These are phyloP conservation scores for Aureobasidium mangrovei DNA, from an alignment of 2,329 filamentous ascomycete genomes.

Conservation along the genomic window DNA sequence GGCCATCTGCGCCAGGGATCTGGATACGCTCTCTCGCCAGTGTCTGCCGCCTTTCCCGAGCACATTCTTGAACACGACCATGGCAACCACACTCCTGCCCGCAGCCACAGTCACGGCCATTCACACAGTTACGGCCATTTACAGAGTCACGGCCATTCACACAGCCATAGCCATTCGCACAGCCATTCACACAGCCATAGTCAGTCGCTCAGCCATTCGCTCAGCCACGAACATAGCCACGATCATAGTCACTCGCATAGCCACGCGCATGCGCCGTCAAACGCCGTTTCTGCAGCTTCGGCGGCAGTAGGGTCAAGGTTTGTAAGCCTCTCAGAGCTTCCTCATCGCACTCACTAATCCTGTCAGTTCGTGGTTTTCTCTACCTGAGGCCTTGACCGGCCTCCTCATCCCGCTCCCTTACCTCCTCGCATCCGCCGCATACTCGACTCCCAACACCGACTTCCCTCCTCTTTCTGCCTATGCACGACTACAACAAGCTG, in stretches of 20 bases:
- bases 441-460: constrained; percentile 25
- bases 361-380: constrained; percentile 24
- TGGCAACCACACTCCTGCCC: constrained; percentile 20
- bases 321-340: background rate
- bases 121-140: constrained; percentile 23
- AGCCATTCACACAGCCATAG: constrained; percentile 3
- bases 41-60: constrained; percentile 10
- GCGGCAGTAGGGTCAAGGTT: background rate
- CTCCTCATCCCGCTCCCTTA: constrained; percentile 43
- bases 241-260: background rate
- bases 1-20: constrained; percentile 7
- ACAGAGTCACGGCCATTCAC: constrained; percentile 19
- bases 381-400: constrained; percentile 42
- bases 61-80: constrained; percentile 3
- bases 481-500: constrained; percentile 22
- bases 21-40: constrained; percentile 7
- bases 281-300: background rate
- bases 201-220: constrained; percentile 30
- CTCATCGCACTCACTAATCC: background rate
- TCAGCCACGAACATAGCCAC: constrained; percentile 22
- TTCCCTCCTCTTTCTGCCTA: constrained; percentile 26
- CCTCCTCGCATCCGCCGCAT: constrained; percentile 39
- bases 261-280: background rate
- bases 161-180: constrained; percentile 22
- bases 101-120: constrained; percentile 18